Conservation (phyloP, 75 land plant species). For the Sequoia sempervirens region DNA sequence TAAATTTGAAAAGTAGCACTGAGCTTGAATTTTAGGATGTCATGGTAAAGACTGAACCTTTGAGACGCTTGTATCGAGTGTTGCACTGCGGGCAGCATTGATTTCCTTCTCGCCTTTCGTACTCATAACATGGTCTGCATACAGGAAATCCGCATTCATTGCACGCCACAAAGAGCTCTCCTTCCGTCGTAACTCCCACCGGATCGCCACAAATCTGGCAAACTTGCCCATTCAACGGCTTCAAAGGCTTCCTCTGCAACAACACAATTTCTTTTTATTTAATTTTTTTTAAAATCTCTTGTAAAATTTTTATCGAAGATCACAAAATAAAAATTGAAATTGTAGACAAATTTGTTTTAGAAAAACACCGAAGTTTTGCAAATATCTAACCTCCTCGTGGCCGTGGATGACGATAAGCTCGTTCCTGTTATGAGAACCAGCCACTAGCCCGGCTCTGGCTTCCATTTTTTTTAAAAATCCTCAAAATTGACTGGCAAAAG, state of each 20-base stretch:
- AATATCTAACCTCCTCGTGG: slow-evolving; percentile 60
- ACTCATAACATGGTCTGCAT: slow-evolving; percentile 77
- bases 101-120: slow-evolving; percentile 70
- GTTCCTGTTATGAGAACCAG: slow-evolving; percentile 80
- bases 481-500: not conserved
- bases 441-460: slow-evolving; percentile 81
- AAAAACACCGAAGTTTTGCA: not conserved
- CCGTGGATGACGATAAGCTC: slow-evolving; percentile 80
- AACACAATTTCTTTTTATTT: not conserved
- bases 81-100: slow-evolving; percentile 80
- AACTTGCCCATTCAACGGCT: slow-evolving; percentile 51
- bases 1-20: not conserved
- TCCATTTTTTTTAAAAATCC: slow-evolving; percentile 33
- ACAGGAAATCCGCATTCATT: slow-evolving; percentile 82
- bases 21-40: not conserved
- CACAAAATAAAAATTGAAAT: not conserved
- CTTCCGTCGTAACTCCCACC: slow-evolving; percentile 59
- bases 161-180: slow-evolving; percentile 81
- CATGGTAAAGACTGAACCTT: slow-evolving; percentile 22
- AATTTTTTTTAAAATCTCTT: no score
- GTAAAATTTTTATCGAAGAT: not conserved
- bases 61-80: slow-evolving; percentile 73
- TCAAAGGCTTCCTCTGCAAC: slow-evolving; percentile 69
- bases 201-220: slow-evolving; percentile 81
- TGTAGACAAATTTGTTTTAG: not conserved